Conservation (phyloP, 75 land plant genomes). For the Pinus tabuliformis region DNA sequence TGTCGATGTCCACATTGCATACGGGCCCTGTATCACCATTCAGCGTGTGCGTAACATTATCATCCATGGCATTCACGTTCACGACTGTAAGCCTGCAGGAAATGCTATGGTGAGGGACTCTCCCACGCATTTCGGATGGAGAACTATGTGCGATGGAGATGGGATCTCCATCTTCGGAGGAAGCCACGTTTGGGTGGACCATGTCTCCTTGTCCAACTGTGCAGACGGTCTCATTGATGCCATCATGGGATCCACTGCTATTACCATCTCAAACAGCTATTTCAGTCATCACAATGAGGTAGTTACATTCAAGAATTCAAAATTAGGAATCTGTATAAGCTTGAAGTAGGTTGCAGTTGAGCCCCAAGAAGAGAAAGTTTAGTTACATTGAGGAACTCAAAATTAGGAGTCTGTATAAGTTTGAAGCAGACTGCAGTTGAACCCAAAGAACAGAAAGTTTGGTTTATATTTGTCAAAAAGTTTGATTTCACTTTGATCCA, state of each 20-base stretch:
- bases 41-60: slow-evolving; percentile 45
- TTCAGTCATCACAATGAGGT: slow-evolving; percentile 49
- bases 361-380: neutral
- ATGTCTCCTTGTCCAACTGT: slow-evolving; percentile 28
- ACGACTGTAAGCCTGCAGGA: slow-evolving; percentile 47
- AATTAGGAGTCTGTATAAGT: neutral
- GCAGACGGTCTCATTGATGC: slow-evolving; percentile 49
- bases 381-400: slow-evolving; percentile 36
- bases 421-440: neutral
- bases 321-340: too few species aligned
- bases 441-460: neutral
- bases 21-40: slow-evolving; percentile 54
- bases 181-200: slow-evolving; percentile 45
- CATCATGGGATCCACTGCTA: slow-evolving; percentile 41
- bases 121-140: slow-evolving; percentile 32
- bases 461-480: slow-evolving; percentile 30
- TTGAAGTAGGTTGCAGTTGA: too few species aligned
- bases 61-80: slow-evolving; percentile 52
- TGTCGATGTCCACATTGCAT: slow-evolving; percentile 46
- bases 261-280: slow-evolving; percentile 50
- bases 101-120: slow-evolving; percentile 46
- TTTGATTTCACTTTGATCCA: neutral
- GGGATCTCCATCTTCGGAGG: slow-evolving; percentile 38
- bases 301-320: slow-evolving; percentile 6
- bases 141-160: slow-evolving; percentile 48